Conservation (phyloP, 2,329 filamentous ascomycete species). For the Fusarium phyllophilum region DNA sequence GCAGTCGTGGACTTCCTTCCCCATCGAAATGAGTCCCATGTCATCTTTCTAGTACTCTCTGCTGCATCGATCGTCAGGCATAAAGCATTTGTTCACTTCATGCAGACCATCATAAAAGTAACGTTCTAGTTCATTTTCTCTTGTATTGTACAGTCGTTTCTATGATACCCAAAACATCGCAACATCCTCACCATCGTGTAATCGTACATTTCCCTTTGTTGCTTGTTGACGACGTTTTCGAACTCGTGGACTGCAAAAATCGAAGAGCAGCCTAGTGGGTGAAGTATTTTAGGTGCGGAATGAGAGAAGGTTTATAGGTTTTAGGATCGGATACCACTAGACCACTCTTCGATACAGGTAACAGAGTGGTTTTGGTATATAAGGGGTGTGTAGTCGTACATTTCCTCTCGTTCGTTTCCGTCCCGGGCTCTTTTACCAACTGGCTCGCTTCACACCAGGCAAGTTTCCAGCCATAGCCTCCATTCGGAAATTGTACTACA, state of each 20-base stretch:
- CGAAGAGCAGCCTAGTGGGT: not conserved
- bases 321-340: not conserved
- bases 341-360: not conserved
- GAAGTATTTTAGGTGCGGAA: not conserved
- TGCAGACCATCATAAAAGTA: not conserved
- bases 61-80: not conserved
- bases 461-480: constrained; percentile 86
- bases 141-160: constrained; percentile 42
- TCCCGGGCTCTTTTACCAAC: constrained; percentile 74
- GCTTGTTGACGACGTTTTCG: not conserved
- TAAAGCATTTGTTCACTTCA: not conserved
- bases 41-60: not conserved
- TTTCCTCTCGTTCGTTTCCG: not conserved
- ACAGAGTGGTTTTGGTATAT: not conserved
- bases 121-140: constrained; percentile 5
- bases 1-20: not conserved
- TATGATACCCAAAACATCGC: constrained; percentile 7
- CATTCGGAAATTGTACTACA: constrained; percentile 90
- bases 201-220: constrained; percentile 32
- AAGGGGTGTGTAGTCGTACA: constrained; percentile 28
- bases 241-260: not conserved
- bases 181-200: constrained; percentile 11
- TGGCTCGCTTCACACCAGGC: constrained; percentile 94
- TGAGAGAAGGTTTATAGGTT: not conserved
- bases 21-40: no score